These are phyloP conservation scores for Asterochloris sp. DNA, from an alignment of 139 green algal genomes.

Conservation along the genomic window DNA sequence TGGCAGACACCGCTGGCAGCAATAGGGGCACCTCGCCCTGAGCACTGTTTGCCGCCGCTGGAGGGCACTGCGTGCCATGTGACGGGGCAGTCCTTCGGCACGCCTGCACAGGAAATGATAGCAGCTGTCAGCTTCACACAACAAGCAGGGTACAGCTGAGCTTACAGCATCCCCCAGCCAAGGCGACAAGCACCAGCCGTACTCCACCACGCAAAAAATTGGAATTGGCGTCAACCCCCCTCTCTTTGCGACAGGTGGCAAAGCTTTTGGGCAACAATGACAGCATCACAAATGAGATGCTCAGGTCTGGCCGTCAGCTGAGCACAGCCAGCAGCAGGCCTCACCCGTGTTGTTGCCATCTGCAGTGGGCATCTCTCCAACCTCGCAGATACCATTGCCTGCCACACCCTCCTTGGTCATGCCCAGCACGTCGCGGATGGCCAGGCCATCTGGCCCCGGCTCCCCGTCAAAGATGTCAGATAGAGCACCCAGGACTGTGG, in stretches of 20 bases:
- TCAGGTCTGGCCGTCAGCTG: no score
- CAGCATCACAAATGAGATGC: no score
- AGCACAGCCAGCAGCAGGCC: no score
- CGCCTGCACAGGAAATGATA: constrained; percentile 10
- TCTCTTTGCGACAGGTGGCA: no score
- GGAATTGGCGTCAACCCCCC: no score
- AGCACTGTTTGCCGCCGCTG: constrained; percentile 2
- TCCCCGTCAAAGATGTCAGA: not conserved
- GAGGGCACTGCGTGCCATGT: constrained; percentile 6
- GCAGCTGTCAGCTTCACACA: not conserved
- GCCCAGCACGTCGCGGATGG: not conserved
- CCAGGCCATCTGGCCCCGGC: not conserved
- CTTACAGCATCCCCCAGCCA: no score
- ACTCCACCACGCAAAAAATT: no score
- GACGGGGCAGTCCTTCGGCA: constrained; percentile 13
- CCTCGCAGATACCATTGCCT: constrained; percentile 30
- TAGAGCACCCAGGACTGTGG: constrained; percentile 2
- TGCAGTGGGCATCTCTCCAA: constrained; percentile 19
- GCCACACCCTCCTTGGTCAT: constrained; percentile 16
- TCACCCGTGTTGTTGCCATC: not conserved
- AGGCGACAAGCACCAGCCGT: no score
- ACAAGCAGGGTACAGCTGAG: not conserved
- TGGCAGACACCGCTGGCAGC: constrained; percentile 33
- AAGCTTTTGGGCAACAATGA: no score
- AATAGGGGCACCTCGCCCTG: constrained; percentile 16